Evolutionary conservation across 495 filamentous ascomycete genomes (phyloP).

Genomic region (Chaetomidium leptoderma): DNA sequence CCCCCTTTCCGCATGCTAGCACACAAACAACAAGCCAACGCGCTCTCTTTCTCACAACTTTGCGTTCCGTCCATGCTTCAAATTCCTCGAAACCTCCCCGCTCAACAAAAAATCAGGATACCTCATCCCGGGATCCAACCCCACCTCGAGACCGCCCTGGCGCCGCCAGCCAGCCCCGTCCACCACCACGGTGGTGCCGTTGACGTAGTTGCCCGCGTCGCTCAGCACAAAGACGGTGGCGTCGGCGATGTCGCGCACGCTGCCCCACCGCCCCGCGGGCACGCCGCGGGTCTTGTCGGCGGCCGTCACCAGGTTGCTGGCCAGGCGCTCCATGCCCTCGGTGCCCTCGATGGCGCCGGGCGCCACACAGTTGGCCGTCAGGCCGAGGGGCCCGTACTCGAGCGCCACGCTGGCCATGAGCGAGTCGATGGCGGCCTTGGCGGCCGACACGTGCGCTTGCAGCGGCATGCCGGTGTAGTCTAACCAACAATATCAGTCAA

Average conservation of each 20-base stretch:
- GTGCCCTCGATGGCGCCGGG: slow-evolving; percentile 72
- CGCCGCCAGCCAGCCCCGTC: slow-evolving; percentile 71
- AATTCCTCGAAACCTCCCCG: slow-evolving; percentile 38
- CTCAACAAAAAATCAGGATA: slow-evolving; percentile 45
- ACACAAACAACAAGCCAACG: neutral
- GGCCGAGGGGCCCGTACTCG: slow-evolving; percentile 80
- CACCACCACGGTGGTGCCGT: slow-evolving; percentile 71
- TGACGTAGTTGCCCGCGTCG: slow-evolving; percentile 79
- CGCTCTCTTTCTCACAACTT: slow-evolving; percentile 34
- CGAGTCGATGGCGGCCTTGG: slow-evolving; percentile 88
- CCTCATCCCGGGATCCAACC: slow-evolving; percentile 41
- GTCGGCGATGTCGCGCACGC: slow-evolving; percentile 83
- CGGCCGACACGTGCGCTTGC: slow-evolving; percentile 80
- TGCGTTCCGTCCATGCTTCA: slow-evolving; percentile 40
- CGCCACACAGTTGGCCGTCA: slow-evolving; percentile 85
- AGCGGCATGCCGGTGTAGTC: slow-evolving; percentile 80
- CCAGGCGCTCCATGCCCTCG: slow-evolving; percentile 55
- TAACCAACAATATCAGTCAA: too few species aligned
- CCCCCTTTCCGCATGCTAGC: neutral
- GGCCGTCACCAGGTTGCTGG: slow-evolving; percentile 32
- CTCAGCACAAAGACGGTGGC: slow-evolving; percentile 84
- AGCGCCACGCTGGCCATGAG: too few species aligned
- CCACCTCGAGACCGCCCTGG: slow-evolving; percentile 41
- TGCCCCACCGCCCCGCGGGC: slow-evolving; percentile 73
- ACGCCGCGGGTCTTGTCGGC: slow-evolving; percentile 35